Base-by-base conservation (phyloP, 2,329 filamentous ascomycete species). In the Zymoseptoria tritici region DNA sequence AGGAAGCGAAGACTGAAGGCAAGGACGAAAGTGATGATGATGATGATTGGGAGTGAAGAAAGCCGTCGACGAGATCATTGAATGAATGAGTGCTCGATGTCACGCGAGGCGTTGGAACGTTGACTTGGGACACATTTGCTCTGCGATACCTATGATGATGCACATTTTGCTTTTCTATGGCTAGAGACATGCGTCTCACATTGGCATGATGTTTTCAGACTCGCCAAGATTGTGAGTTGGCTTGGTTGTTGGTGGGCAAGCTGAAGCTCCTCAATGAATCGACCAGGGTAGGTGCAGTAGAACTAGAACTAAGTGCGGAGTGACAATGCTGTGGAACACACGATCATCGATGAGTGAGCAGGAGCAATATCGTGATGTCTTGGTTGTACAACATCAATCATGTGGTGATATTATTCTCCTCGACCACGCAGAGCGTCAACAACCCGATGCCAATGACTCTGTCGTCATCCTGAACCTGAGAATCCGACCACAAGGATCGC, bases 1-100 rank as follows among this genome's bases (percentile, higher is more conserved):
- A 73, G 61, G 78, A 79, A 67, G 80, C 70, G 58, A 67, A 70
- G 49, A 60, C 62, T 4, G 66, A 66, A 49, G 67, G 68, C 2
- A 60, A 62, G 22, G 62, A 71, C 54, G 66, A 71, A 54, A 53
- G 52, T 26, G 69, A 69, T 20, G 70, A 72, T 20, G 70, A 72
- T 55, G 72, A 73, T 57, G 72, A 75, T 59, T 75, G 73, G 73
- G 73, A 75, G 64, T 74, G 57, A 59, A 6, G 8, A 20, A 4
- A 9, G 26, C 26, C 5, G n/a, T 16, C n/a, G 36, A 42, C 16
- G 36, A 42, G 4, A 7, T 46, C 11, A 42, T 16, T 46, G 13
- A 42, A 16, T 46, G 36, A 42, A 1, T 46, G 13, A 16, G 2
- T 46, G 36, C 36, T 46, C 36, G 36, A 46, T 16, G n/a, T 16